Base-by-base conservation (phyloP, 192 early-diverging fungal species). In the Backusella mclennaniae region DNA sequence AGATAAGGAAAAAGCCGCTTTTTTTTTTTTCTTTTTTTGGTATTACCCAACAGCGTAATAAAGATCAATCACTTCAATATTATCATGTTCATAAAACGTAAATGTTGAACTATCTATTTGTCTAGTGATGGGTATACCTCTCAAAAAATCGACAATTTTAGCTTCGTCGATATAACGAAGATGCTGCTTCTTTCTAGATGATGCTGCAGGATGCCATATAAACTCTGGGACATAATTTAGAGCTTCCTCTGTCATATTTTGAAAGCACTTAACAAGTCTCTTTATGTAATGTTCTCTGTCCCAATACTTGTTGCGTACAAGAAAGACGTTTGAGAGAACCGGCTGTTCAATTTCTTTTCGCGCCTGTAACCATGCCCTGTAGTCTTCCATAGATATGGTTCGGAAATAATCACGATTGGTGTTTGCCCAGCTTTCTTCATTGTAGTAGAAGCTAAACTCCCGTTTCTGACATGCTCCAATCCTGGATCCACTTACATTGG, bases 381-480 rank as follows among this genome's bases (percentile, higher is more conserved):
- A 80, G 36, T 76, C 71, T 21, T 36, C 21, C 56, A 80, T 76
- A 19, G 75, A 76, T 41, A 80, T 80, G 15, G 75, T 46, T 35
- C 73, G 41, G 38, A 80, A 80, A 53, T 76, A 44, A 1, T 76
- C 53, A 35, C 66, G 52, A 29, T 80, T 80, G 9, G 72, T 31
- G 7, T 59, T 41, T 29, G 49, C 21, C 79, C 79, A 80, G 9
- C 26, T 35, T 14, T 67, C 36, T 21, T 76, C 31, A 35, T 75
- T 76, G 71, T 83, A 83, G 38, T 83, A 83, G 72, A 80, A 83
- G 19, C 69, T 66, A 73, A 83, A 80, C 35, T 76, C 38, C 29
- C 76, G 75, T 33, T 53, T 56, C 31, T 41, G 52, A 49, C 82
- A 83, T 21, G 82, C 76, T 33, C 75, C 75, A 12, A 83, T 56